Evolutionary conservation across 768 basidiomycete species (phyloP).

Genomic region (Tylopilus subfusipes): DNA sequence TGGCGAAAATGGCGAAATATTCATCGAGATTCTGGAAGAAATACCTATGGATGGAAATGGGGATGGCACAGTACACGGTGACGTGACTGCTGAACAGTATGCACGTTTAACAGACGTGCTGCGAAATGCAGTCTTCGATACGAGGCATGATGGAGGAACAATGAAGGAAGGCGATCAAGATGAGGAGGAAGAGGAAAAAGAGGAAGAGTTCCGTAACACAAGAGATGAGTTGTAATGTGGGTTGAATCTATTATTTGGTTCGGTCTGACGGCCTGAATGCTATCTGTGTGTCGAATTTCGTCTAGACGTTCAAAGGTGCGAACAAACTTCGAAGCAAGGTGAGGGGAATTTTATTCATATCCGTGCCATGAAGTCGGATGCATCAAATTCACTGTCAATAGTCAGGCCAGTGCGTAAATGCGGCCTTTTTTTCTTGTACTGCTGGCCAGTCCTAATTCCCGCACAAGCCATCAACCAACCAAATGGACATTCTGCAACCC

Average conservation of each 20-base stretch:
- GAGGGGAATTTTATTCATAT: slow-evolving; percentile 20
- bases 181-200: slow-evolving; percentile 31
- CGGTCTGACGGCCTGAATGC: slow-evolving; percentile 15
- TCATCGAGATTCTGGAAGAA: slow-evolving; percentile 47
- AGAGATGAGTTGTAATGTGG: slow-evolving; percentile 33
- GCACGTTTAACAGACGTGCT: slow-evolving; percentile 49
- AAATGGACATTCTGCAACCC: slow-evolving; percentile 6
- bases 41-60: slow-evolving; percentile 34
- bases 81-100: slow-evolving; percentile 37
- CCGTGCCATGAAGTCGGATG: slow-evolving; percentile 20
- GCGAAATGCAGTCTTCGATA: slow-evolving; percentile 51
- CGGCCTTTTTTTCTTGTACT: slow-evolving; percentile 4
- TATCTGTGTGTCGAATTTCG: slow-evolving; percentile 6
- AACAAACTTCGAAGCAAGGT: slow-evolving; percentile 4
- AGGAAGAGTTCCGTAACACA: slow-evolving; percentile 28
- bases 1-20: slow-evolving; percentile 38
- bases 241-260: slow-evolving; percentile 16
- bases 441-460: slow-evolving; percentile 21
- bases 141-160: slow-evolving; percentile 35
- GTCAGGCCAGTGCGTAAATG: slow-evolving; percentile 7
- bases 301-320: slow-evolving; percentile 6
- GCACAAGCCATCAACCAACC: slow-evolving; percentile 4
- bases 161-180: slow-evolving; percentile 17
- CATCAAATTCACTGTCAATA: slow-evolving; percentile 13
- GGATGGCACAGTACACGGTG: slow-evolving; percentile 20